Base-by-base conservation (phyloP, 495 filamentous ascomycete species). In the Podospora didyma region DNA sequence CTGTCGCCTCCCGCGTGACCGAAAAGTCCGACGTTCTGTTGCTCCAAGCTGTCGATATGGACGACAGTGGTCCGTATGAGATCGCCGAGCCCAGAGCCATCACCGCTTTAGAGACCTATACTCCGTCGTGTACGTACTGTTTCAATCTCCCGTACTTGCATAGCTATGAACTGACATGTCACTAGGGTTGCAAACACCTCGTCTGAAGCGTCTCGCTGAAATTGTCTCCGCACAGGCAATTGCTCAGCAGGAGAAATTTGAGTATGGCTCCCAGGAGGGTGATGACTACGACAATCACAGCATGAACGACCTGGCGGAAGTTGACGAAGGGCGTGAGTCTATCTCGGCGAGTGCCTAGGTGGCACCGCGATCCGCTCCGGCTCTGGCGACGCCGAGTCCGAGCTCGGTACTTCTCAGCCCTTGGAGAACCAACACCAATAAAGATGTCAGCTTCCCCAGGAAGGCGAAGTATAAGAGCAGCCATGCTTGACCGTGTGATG, bases 51-150 rank as follows among this genome's bases (percentile, higher is more conserved):
- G 90, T 99, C 49, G 95, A 99, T 69, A 96, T 97, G 94, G 95
- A 99, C 56, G 95, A 99, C 72, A 96, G 91, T 62, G 95, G 95
- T n/a, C 95, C 94, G 37, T 99, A 97, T 68, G 95, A 97, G 73
- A 97, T 99, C 67, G 93, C 95, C 20, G 95, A 97, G 68, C 95
- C 95, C 21, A 84, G 95, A 57, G 87, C 88, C 26, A 99, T 99
- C 67, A 96, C 91, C 1, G 95, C 95, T 28, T 69, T 99, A 64
- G 95, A 99, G 77, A 99, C 95, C 9, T 97, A 97, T 69, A 96
- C 94, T 19, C 95, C 94, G 34, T 94, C 90, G 19, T 97, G 89
- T 92, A 76, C 75, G 88, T 82, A 22, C 37, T 46, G 22, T n/a
- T 24, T 12, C 17, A 12, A 12, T 57, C 2, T 7, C 41, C 0